Evolutionary conservation across 1,284 basidiomycete genomes (phyloP).

Genomic region (Leccinum solheimii): DNA sequence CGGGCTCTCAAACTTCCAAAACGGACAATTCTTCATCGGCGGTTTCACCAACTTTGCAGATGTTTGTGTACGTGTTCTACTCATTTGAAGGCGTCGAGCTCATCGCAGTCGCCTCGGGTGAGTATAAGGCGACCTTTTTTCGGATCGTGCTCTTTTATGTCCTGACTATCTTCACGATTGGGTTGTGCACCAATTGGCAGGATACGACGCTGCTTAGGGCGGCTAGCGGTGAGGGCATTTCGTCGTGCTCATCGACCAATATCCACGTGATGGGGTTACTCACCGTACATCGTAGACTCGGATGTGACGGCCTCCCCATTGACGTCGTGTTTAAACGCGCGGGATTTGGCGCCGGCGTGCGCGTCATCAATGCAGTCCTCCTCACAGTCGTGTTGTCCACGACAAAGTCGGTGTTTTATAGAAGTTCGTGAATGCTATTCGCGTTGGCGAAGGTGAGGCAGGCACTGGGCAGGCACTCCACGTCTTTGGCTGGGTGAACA

Average conservation of each 20-base stretch:
- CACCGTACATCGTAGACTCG: slow-evolving; percentile 35
- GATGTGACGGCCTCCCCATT: slow-evolving; percentile 54
- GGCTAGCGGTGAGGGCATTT: slow-evolving; percentile 38
- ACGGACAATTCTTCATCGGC: slow-evolving; percentile 52
- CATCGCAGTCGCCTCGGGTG: slow-evolving; percentile 64
- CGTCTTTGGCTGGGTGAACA: slow-evolving; percentile 53
- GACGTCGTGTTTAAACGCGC: slow-evolving; percentile 61
- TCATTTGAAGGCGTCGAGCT: slow-evolving; percentile 77
- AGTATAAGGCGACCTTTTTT: slow-evolving; percentile 69
- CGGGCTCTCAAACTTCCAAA: slow-evolving; percentile 55
- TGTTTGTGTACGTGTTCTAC: slow-evolving; percentile 60
- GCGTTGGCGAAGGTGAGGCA: slow-evolving; percentile 51
- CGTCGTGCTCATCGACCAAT: neutral
- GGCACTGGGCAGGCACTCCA: slow-evolving; percentile 36
- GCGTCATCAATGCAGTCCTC: slow-evolving; percentile 60
- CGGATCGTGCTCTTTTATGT: slow-evolving; percentile 66
- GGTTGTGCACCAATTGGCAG: slow-evolving; percentile 53
- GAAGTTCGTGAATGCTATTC: slow-evolving; percentile 61
- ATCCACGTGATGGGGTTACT: neutral
- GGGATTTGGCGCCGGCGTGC: slow-evolving; percentile 56
- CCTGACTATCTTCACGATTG: slow-evolving; percentile 56
- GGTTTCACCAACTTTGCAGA: slow-evolving; percentile 55
- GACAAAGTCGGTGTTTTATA: slow-evolving; percentile 62
- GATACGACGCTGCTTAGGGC: slow-evolving; percentile 50
- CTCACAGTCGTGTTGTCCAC: slow-evolving; percentile 67